A percentile compares a stretch with the other conserved stretches of the same genome.
Conservation (phyloP, 495 filamentous ascomycete genomes). For the Lasiosphaeria miniovina region DNA sequence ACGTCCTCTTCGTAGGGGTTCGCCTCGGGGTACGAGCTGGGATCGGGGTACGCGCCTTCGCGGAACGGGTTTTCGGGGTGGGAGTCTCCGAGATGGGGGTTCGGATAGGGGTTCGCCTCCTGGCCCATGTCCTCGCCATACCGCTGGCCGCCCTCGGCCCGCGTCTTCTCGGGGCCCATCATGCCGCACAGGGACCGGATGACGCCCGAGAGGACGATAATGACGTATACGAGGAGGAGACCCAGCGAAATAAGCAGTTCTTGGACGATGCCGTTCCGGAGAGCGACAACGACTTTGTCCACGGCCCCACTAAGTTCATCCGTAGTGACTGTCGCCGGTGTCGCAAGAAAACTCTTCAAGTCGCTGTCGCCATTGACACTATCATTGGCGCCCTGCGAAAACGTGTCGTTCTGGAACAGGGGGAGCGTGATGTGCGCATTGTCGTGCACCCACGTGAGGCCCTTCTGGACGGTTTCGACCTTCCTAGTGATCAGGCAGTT, state of each 20-base stretch:
- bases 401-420: constrained; percentile 70
- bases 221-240: constrained; percentile 69
- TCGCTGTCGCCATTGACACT: constrained; percentile 56
- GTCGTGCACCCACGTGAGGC: constrained; percentile 84
- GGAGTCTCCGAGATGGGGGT: neutral
- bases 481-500: constrained; percentile 76
- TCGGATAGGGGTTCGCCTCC: neutral
- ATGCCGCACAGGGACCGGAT: constrained; percentile 58
- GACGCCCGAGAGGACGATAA: constrained; percentile 72
- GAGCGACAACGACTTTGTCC: constrained; percentile 56
- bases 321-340: constrained; percentile 62
- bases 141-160: constrained; percentile 48
- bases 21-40: neutral
- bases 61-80: too few relatives aligned
- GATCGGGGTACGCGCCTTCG: too few relatives aligned
- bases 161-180: constrained; percentile 47
- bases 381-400: constrained; percentile 72
- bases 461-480: constrained; percentile 71
- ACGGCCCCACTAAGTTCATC: constrained; percentile 81
- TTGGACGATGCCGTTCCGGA: constrained; percentile 61
- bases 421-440: constrained; percentile 83
- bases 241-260: constrained; percentile 74
- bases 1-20: constrained; percentile 12
- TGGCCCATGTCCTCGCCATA: constrained; percentile 19
- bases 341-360: constrained; percentile 70